Evolutionary conservation across 129 eudicot species (phyloP).

Genomic region (Helianthus tuberosus): DNA sequence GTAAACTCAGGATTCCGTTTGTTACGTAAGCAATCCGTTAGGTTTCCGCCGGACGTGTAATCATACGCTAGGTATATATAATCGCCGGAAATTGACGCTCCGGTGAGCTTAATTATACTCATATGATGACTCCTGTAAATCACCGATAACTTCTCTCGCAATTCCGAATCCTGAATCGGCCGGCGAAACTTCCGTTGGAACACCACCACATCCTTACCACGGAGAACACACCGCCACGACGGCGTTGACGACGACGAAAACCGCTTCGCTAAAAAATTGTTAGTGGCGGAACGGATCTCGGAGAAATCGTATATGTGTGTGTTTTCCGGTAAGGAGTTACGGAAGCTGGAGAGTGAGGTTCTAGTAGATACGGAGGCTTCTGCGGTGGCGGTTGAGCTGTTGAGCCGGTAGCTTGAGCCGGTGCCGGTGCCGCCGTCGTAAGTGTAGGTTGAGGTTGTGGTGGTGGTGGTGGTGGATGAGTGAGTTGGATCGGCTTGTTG

Average conservation of each 20-base stretch:
- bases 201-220: conserved; percentile 53
- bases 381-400: conserved; percentile 53
- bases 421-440: conserved; percentile 15
- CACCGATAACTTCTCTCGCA: conserved; percentile 56
- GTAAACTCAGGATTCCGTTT: conserved; percentile 72
- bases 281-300: conserved; percentile 82
- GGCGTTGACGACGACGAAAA: conserved; percentile 63
- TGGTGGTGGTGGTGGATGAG: conserved; percentile 24
- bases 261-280: conserved; percentile 69
- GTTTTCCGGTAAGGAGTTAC: conserved; percentile 70
- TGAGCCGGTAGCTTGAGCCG: conserved; percentile 38
- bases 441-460: conserved; percentile 7
- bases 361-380: conserved; percentile 58
- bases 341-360: conserved; percentile 66
- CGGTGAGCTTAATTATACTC: conserved; percentile 67
- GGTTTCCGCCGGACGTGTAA: conserved; percentile 55
- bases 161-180: conserved; percentile 36
- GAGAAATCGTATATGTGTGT: conserved; percentile 64
- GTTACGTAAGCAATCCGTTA: conserved; percentile 67
- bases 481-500: conserved; percentile 8
- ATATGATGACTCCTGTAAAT: conserved; percentile 70
- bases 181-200: conserved; percentile 70
- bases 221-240: conserved; percentile 77
- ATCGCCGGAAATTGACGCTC: conserved; percentile 63
- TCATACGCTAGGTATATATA: conserved; percentile 79